Percentiles rank a stretch among this genome's conserved stretches.
Conservation (phyloP, 2,329 filamentous ascomycete species). For the Rutstroemia sp. region DNA sequence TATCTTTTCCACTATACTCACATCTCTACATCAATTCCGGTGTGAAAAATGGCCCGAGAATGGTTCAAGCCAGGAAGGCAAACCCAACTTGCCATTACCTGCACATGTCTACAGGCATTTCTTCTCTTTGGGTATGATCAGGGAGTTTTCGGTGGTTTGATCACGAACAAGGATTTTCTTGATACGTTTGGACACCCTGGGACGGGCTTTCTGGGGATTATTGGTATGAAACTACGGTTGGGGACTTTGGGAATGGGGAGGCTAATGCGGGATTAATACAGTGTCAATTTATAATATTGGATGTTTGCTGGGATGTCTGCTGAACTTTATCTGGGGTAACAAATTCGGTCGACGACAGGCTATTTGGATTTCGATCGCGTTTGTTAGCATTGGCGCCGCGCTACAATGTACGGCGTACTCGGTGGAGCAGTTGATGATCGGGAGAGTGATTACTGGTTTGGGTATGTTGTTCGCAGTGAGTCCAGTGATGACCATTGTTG, state of each 20-base stretch:
- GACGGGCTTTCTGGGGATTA: conserved; percentile 12
- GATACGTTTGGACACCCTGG: conserved; percentile 62
- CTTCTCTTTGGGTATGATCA: conserved; percentile 87
- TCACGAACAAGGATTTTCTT: conserved; percentile 61
- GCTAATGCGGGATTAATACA: background rate
- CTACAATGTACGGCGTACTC: background rate
- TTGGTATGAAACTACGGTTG: conserved; percentile 43
- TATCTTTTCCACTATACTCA: background rate
- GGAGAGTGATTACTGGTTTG: conserved; percentile 41
- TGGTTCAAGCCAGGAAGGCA: background rate
- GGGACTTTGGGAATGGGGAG: background rate
- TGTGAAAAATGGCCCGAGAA: background rate
- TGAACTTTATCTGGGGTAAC: conserved; percentile 43
- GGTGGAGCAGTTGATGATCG: conserved; percentile 47
- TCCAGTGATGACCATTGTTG: too few relatives aligned
- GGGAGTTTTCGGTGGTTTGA: conserved; percentile 73
- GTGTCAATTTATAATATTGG: conserved; percentile 42
- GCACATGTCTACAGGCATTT: conserved; percentile 35
- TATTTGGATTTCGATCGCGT: conserved; percentile 33
- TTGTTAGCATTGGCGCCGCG: background rate
- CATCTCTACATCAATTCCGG: background rate
- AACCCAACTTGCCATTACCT: background rate
- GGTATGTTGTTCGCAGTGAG: conserved; percentile 21
- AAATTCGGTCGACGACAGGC: conserved; percentile 47
- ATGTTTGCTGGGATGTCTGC: conserved; percentile 46